Conservation (phyloP, 2,329 filamentous ascomycete species). For the Aureobasidium melanogenum region DNA sequence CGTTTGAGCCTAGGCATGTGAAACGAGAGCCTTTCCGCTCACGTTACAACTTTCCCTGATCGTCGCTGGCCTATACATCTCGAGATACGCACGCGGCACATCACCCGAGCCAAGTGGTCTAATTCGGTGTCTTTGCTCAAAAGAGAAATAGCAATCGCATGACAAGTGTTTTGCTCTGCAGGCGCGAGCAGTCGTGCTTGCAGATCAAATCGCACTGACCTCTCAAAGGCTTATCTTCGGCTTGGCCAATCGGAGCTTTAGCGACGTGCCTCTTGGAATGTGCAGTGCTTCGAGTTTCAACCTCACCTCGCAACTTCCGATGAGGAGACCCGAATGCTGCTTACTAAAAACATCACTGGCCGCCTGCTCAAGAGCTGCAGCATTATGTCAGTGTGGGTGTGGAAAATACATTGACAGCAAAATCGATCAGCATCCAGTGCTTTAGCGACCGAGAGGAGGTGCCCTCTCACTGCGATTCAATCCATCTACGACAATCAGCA, state of each 20-base stretch:
- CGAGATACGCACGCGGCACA: background rate
- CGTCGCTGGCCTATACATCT: background rate
- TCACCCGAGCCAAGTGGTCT: background rate
- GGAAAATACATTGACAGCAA: background rate
- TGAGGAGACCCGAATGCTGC: background rate
- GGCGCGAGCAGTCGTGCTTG: background rate
- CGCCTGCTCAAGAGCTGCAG: background rate
- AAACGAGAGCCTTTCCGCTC: background rate
- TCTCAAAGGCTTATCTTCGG: background rate
- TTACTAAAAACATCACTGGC: background rate
- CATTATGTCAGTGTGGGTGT: background rate
- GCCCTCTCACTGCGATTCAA: background rate
- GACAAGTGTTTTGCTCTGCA: background rate
- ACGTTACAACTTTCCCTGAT: background rate
- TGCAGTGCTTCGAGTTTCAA: background rate
- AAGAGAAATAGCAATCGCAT: background rate
- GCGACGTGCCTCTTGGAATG: background rate
- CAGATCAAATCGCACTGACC: background rate
- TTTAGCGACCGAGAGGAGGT: background rate
- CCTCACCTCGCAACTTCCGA: slow-evolving; percentile 6
- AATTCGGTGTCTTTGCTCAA: background rate
- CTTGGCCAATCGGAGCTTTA: background rate
- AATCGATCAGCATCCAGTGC: background rate
- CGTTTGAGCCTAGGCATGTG: background rate
- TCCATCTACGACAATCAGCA: background rate